Percentiles rank a stretch among this genome's conserved stretches.
Conservation (phyloP, 352 stramenopile species). For the Globisporangium canariense region DNA sequence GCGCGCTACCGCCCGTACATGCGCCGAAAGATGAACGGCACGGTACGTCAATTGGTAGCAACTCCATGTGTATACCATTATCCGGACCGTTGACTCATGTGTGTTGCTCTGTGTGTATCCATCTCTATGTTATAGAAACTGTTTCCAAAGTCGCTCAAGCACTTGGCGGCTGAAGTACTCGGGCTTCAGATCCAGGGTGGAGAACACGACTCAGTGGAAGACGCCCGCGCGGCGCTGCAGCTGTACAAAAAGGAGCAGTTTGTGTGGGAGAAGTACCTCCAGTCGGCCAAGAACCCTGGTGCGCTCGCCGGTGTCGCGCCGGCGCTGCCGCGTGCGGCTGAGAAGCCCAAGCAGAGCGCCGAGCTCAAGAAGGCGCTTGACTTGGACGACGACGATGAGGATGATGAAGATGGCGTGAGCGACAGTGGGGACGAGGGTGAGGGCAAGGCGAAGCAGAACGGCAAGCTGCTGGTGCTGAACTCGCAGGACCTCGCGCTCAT, state of each 20-base stretch:
- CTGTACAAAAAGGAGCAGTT: slow-evolving; percentile 86
- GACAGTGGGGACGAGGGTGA: slow-evolving; percentile 28
- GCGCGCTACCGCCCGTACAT: slow-evolving; percentile 85
- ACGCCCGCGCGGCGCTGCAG: slow-evolving; percentile 68
- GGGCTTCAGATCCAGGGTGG: slow-evolving; percentile 68
- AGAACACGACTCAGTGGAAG: slow-evolving; percentile 87
- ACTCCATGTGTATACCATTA: neutral
- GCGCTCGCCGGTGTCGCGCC: slow-evolving; percentile 54
- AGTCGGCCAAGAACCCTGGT: slow-evolving; percentile 50
- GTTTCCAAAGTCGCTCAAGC: slow-evolving; percentile 78
- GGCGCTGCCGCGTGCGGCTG: slow-evolving; percentile 30
- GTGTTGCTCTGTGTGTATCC: neutral
- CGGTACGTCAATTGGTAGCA: slow-evolving; percentile 33
- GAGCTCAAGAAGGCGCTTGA: slow-evolving; percentile 22
- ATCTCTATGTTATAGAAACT: slow-evolving; percentile 54
- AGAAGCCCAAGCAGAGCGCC: slow-evolving; percentile 21
- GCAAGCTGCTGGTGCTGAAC: slow-evolving; percentile 40
- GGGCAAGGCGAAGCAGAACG: slow-evolving; percentile 12
- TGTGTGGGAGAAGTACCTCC: slow-evolving; percentile 83
- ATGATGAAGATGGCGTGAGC: slow-evolving; percentile 32
- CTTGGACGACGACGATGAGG: slow-evolving; percentile 30
- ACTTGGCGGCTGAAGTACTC: slow-evolving; percentile 69
- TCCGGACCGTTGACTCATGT: neutral
- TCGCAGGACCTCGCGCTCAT: slow-evolving; percentile 65
- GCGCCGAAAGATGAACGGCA: slow-evolving; percentile 81